Evolutionary conservation across 805 yeast genomes (phyloP), one percentile per base, ranked within the genome.

Genomic region (Cyberlindnera amylophila): DNA sequence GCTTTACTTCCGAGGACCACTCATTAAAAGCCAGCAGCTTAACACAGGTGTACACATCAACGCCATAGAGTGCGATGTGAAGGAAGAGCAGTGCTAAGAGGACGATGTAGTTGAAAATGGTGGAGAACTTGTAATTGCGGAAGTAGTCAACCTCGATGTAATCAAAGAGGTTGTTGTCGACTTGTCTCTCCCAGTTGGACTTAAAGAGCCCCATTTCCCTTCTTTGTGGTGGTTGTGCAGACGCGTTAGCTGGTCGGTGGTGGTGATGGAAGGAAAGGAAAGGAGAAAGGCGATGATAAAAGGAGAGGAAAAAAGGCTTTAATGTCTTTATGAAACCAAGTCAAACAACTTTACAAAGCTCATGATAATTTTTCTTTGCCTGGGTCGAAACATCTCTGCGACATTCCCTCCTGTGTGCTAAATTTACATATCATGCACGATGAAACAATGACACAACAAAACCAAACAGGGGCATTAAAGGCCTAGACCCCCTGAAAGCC

Each of bases 41-140:
- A 43, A 88, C 64, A 60, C 91, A 79, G 0, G 96, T 86, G 65
- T 86, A 88, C 18, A 87, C 70, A 66, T 88, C 96, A 2, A 85
- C 74, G 1, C 70, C 84, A 37, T 77, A 74, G 43, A 81, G 66
- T 1, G 79, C 70, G 13, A 77, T 57, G 34, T 79, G 70, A 39
- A 86, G 59, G n/a, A 74, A 50, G 7, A 57, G 39, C 14, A 50
- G 16, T 2, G 56, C 23, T 31, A 77, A 64, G 58, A 69, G 59
- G 38, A 63, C 50, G 8, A 64, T 31, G 51, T 74, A 79, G 45
- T 69, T 67, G 33, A 67, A 46, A 1, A 81, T 46, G 1, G 81
- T 75, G 34, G 70, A 49, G 41, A 65, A 55, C 12, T 61, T 62
- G 41, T 66, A 66, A 53, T 75, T 77, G 44, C 64, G 66, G 59